Evolutionary conservation across 441 rosid species (phyloP).

Genomic region (Mallotus japonicus): DNA sequence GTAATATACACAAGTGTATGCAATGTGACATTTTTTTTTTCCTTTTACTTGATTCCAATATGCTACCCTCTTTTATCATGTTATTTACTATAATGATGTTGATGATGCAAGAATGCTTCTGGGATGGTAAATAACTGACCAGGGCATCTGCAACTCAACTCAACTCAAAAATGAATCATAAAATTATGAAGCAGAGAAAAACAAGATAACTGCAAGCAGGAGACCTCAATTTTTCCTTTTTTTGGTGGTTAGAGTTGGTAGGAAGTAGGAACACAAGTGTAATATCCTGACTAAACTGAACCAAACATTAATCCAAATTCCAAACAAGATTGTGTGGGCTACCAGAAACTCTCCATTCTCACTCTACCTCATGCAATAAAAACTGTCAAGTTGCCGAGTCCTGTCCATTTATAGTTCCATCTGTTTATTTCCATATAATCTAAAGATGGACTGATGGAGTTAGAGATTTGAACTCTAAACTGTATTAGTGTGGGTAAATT

Average conservation of each 20-base stretch:
- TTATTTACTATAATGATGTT: not conserved
- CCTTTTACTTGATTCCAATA: not conserved
- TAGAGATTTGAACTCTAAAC: not conserved
- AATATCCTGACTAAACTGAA: not conserved
- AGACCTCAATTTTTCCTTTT: not conserved
- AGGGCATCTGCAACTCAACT: not conserved
- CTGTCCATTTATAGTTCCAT: not conserved
- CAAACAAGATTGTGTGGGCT: not conserved
- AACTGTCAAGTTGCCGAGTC: not conserved
- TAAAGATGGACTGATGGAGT: too few species aligned
- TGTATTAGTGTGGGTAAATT: not conserved
- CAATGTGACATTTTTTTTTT: not conserved
- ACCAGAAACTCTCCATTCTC: not conserved
- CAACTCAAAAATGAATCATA: not conserved
- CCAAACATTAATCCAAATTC: not conserved
- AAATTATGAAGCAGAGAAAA: constrained; percentile 2
- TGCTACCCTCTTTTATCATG: not conserved
- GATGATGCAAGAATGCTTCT: too few species aligned
- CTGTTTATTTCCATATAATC: too few species aligned
- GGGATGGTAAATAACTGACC: not conserved
- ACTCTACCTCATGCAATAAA: not conserved
- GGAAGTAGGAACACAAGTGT: not conserved
- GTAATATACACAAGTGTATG: not conserved
- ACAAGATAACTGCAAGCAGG: not conserved
- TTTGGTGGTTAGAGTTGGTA: not conserved